Conservation (phyloP, 352 stramenopile genomes). For the Pythium vanterpoolii region DNA sequence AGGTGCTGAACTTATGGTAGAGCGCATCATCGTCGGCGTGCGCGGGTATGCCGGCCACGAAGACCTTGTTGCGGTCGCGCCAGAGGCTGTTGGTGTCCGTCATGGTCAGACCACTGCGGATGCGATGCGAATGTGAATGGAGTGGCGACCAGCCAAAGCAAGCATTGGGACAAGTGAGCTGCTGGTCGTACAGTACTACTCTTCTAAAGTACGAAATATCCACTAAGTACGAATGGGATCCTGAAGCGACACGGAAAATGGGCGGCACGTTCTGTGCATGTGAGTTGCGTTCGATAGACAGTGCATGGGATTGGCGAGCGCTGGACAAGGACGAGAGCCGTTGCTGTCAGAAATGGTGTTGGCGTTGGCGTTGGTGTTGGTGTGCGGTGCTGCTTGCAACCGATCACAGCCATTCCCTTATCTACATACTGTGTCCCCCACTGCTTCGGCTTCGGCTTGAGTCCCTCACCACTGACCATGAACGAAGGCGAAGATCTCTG, state of each 20-base stretch:
- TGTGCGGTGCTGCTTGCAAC: neutral
- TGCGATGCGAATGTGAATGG: neutral
- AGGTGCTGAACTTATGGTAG: conserved; percentile 67
- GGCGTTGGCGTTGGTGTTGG: too few species aligned
- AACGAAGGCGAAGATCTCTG: conserved; percentile 76
- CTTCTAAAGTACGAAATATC: conserved; percentile 19
- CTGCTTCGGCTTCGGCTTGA: too few species aligned
- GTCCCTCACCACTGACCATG: conserved; percentile 30
- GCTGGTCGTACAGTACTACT: neutral
- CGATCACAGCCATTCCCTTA: neutral
- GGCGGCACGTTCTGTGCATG: neutral
- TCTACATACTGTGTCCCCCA: neutral
- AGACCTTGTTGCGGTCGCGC: conserved; percentile 88
- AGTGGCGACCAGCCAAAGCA: conserved; percentile 9
- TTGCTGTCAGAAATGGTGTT: too few species aligned
- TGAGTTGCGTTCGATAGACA: neutral
- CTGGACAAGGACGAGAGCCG: neutral
- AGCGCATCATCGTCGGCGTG: conserved; percentile 65
- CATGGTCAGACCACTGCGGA: neutral
- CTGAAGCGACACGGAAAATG: conserved; percentile 11
- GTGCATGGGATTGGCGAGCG: neutral
- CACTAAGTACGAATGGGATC: neutral
- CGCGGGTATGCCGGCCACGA: conserved; percentile 68
- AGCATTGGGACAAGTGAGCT: neutral
- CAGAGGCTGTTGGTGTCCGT: conserved; percentile 69